Conservation (phyloP, 2,329 filamentous ascomycete species). For the Fusarium siculi region DNA sequence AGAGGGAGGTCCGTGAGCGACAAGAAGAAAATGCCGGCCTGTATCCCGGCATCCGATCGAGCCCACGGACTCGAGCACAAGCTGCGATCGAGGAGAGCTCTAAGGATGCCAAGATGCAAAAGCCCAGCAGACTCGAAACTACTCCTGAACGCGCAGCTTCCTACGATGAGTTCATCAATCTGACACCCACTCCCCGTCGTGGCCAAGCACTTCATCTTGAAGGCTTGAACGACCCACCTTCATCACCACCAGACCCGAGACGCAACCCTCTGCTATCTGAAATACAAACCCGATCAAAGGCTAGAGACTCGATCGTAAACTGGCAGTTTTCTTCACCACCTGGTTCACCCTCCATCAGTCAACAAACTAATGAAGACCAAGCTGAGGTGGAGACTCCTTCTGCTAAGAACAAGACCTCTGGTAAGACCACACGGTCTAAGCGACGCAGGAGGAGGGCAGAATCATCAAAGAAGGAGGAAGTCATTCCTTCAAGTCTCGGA, state of each 20-base stretch:
- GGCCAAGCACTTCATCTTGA: slow-evolving; percentile 62
- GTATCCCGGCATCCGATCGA: slow-evolving; percentile 75
- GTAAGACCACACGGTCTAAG: slow-evolving; percentile 23
- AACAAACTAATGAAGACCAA: slow-evolving; percentile 35
- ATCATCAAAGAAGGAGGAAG: slow-evolving; percentile 29
- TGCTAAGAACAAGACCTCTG: background rate
- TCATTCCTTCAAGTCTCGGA: slow-evolving; percentile 46
- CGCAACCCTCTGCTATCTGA: slow-evolving; percentile 63
- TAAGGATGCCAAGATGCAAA: slow-evolving; percentile 14
- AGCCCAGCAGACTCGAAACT: slow-evolving; percentile 48
- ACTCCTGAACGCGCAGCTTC: slow-evolving; percentile 58
- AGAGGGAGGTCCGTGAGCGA: slow-evolving; percentile 79
- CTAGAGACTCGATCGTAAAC: slow-evolving; percentile 48
- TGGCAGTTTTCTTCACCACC: slow-evolving; percentile 70
- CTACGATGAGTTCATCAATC: slow-evolving; percentile 65
- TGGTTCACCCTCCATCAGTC: slow-evolving; percentile 58
- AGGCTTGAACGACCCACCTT: slow-evolving; percentile 65
- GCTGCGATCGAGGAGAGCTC: slow-evolving; percentile 28
- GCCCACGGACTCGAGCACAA: slow-evolving; percentile 45
- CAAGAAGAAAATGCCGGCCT: slow-evolving; percentile 74
- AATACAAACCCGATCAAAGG: slow-evolving; percentile 60
- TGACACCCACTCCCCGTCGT: slow-evolving; percentile 69
- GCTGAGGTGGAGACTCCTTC: slow-evolving; percentile 16
- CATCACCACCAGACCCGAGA: slow-evolving; percentile 67
- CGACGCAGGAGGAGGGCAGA: slow-evolving; percentile 30